Percentiles rank a stretch among this genome's conserved stretches.
These are phyloP conservation scores for Stemphylium lycopersici DNA, from an alignment of 2,329 filamentous ascomycete genomes.

Conservation along the genomic window DNA sequence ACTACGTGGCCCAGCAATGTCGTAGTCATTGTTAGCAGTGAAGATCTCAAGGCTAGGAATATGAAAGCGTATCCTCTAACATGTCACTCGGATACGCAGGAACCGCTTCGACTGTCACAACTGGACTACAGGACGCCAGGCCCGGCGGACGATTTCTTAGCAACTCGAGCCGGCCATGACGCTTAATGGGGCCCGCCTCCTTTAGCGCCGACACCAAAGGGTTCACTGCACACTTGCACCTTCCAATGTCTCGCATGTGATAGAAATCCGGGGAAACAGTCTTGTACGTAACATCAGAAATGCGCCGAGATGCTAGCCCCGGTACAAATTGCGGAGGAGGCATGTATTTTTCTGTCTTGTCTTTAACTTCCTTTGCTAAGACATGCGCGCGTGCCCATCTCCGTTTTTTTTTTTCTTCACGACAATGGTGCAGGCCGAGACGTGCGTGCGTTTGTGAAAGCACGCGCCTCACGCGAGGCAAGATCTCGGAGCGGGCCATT, in stretches of 20 bases:
- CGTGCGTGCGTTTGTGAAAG: background rate
- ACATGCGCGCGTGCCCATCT: no score
- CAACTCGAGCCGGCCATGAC: constrained; percentile 3
- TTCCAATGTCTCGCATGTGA: constrained; percentile 8
- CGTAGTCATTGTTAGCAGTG: constrained; percentile 3
- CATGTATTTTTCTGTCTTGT: background rate
- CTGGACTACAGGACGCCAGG: background rate
- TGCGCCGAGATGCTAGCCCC: background rate
- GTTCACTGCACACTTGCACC: background rate
- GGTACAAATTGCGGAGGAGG: background rate
- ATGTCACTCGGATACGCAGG: constrained; percentile 3
- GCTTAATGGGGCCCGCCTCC: constrained; percentile 1
- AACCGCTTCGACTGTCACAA: constrained; percentile 5
- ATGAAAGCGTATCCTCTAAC: background rate
- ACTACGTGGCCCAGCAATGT: background rate
- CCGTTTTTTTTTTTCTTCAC: no score
- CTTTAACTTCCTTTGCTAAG: no score
- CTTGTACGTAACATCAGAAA: constrained; percentile 7
- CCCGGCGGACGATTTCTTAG: background rate
- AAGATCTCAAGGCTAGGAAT: background rate
- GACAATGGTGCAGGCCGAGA: no score
- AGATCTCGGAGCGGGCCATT: constrained; percentile 12
- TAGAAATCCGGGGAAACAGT: constrained; percentile 13
- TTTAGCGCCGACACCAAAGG: background rate
- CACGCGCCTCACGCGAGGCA: background rate